Evolutionary conservation across 345 rosid species (phyloP).

Genomic region (rapeseed (Brassica napus)): DNA sequence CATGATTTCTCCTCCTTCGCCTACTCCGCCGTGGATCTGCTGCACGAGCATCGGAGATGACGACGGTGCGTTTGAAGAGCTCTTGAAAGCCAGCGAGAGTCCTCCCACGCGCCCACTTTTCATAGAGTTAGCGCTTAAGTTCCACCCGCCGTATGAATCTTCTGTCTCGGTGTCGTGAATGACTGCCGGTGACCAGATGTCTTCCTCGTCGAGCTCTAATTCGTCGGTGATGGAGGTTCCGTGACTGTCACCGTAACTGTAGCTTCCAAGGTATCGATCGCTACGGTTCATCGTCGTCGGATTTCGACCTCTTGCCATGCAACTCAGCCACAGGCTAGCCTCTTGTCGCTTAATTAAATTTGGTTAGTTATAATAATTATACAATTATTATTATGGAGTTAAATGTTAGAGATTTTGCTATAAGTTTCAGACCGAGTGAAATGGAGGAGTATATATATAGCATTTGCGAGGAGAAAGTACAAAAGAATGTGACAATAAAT

Average conservation of each 20-base stretch:
- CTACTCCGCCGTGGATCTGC: constrained; percentile 50
- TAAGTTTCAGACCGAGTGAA: constrained; percentile 18
- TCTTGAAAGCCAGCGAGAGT: constrained; percentile 65
- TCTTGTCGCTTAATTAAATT: background rate
- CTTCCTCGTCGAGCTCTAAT: constrained; percentile 70
- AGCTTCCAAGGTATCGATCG: constrained; percentile 38
- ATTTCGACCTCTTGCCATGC: constrained; percentile 35
- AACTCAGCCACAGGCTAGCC: background rate
- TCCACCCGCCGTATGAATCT: constrained; percentile 44
- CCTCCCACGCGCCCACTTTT: constrained; percentile 54
- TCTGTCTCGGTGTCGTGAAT: constrained; percentile 22
- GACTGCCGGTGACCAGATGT: constrained; percentile 65
- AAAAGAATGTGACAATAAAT: constrained; percentile 10
- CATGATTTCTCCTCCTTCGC: constrained; percentile 31
- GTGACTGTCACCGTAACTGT: constrained; percentile 34
- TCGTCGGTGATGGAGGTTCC: constrained; percentile 27
- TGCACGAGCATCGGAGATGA: constrained; percentile 63
- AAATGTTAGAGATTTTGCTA: constrained; percentile 33
- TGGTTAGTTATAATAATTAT: background rate
- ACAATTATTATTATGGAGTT: background rate
- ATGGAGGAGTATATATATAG: constrained; percentile 29
- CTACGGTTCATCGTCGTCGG: constrained; percentile 35
- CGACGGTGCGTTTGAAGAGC: constrained; percentile 32
- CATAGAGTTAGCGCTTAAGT: constrained; percentile 31
- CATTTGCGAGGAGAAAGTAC: constrained; percentile 12